These are phyloP conservation scores for Westerdykella sp. DNA, from an alignment of 2,329 filamentous ascomycete species.

Conservation along the genomic window DNA sequence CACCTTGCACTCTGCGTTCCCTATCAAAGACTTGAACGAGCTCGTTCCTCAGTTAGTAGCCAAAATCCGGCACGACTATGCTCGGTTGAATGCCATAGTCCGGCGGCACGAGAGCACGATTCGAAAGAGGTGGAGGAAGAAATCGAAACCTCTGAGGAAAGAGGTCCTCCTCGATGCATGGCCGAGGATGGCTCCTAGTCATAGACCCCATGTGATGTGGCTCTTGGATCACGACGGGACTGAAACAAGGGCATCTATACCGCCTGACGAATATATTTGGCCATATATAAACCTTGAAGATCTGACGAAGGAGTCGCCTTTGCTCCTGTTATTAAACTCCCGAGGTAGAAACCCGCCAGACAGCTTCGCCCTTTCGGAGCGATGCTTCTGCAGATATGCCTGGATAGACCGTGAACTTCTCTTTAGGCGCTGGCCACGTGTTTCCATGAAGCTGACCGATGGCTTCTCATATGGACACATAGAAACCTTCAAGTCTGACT, in stretches of 20 bases:
- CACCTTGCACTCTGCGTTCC: too few relatives aligned
- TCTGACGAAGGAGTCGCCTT: conserved; percentile 38
- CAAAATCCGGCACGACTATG: background rate
- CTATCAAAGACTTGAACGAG: too few relatives aligned
- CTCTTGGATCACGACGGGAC: conserved; percentile 10
- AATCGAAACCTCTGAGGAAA: conserved; percentile 42
- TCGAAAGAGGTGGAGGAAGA: conserved; percentile 51
- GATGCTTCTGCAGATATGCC: too few relatives aligned
- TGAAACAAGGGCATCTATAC: conserved; percentile 13
- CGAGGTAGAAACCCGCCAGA: conserved; percentile 43
- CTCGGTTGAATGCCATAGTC: conserved; percentile 33
- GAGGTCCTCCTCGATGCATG: conserved; percentile 44
- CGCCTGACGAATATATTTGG: conserved; percentile 40
- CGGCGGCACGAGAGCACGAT: conserved; percentile 48
- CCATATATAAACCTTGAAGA: conserved; percentile 56
- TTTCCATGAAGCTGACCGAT: too few relatives aligned
- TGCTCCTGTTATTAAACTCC: conserved; percentile 49
- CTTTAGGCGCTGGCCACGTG: too few relatives aligned
- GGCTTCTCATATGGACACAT: too few relatives aligned
- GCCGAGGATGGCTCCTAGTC: conserved; percentile 45
- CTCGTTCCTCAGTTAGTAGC: too few relatives aligned
- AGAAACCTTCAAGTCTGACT: too few relatives aligned
- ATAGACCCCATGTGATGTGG: conserved; percentile 48
- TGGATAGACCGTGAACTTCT: too few relatives aligned
- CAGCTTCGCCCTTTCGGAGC: too few relatives aligned